A percentile compares a stretch with the other conserved stretches of the same genome.
phyloP scores from a whole-genome alignment of 768 basidiomycete genomes.

The Amanita pallidorosea region DNA sequence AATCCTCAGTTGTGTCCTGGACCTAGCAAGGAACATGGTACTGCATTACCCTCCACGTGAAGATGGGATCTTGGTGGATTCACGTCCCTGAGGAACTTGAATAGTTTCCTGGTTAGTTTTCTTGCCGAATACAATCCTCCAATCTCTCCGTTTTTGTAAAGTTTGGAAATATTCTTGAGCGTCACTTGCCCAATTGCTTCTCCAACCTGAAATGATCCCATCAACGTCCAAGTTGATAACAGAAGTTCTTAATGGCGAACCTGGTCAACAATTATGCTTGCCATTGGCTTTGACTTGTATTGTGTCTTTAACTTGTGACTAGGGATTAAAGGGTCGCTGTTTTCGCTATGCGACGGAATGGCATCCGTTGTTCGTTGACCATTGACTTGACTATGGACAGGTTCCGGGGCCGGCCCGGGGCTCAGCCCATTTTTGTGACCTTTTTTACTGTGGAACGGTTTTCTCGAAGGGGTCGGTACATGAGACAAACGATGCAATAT shows the following conservation, averaged over 20 bases:
- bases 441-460: constrained; percentile 28
- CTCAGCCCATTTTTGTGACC: constrained; percentile 24
- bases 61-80: constrained; percentile 51
- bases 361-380: neutral
- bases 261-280: constrained; percentile 63
- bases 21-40: neutral
- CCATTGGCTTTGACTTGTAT: constrained; percentile 39
- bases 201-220: constrained; percentile 25
- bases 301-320: constrained; percentile 19
- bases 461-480: constrained; percentile 39
- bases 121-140: constrained; percentile 51
- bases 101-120: constrained; percentile 57
- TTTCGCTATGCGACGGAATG: constrained; percentile 8
- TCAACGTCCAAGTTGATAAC: neutral
- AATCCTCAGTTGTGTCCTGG: constrained; percentile 1
- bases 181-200: constrained; percentile 64
- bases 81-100: constrained; percentile 47
- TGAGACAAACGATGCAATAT: constrained; percentile 66
- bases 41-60: constrained; percentile 47
- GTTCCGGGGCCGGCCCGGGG: constrained; percentile 18
- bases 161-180: constrained; percentile 46
- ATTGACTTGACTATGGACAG: neutral
- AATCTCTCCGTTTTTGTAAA: constrained; percentile 31
- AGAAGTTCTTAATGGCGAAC: constrained; percentile 16
- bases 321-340: constrained; percentile 1